Base-by-base conservation (phyloP, 208 protist species). In the Paratrypanosoma confusum region DNA sequence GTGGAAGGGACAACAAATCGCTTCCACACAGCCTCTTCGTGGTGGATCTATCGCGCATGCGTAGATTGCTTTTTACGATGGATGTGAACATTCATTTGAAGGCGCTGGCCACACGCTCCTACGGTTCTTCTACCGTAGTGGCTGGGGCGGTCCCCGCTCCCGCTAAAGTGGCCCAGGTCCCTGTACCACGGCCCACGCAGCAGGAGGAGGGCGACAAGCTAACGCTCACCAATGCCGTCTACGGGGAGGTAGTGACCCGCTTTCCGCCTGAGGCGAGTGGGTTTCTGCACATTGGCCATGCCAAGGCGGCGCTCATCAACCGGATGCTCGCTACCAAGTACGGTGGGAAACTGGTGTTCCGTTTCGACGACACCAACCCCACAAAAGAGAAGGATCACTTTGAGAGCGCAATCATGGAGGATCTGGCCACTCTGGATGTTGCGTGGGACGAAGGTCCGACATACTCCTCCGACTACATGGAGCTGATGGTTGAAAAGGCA, bases 321-420 rank as follows among this genome's bases (percentile, higher is more conserved):
- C 72, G 95, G 35, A 95, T 97, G 71, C 96, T 98, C 24, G 93
- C 96, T 3, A 36, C 74, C 24, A 77, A 90, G 21, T 99, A 97
- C 61, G 71, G 97, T 24, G 97, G 98, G 32, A 97, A 96, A 61
- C 72, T 99, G 65, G 54, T 99, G 20, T 78, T 99, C 49, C 84
- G 98, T 14, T 99, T 99, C 49, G 98, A 99, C 75, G 98, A 99
- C 75, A 99, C 98, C 18, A 99, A 99, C 76, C 98, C 97, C 10
- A 65, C 80, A 1, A 99, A 99, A 57, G 97, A 99, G 62, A 97
- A 95, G 44, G 75, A 84, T 32, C 87, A 95, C 50, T 99, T 95
- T 54, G 95, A 98, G 39, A 54, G 96, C 10, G 89, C 78, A 27
- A 99, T 99, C 46, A 54, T 91, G 20, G 58, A 90, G 16, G 98